These are phyloP conservation scores for Ogataea methylovora DNA, from an alignment of 805 yeast genomes.

Conservation along the genomic window DNA sequence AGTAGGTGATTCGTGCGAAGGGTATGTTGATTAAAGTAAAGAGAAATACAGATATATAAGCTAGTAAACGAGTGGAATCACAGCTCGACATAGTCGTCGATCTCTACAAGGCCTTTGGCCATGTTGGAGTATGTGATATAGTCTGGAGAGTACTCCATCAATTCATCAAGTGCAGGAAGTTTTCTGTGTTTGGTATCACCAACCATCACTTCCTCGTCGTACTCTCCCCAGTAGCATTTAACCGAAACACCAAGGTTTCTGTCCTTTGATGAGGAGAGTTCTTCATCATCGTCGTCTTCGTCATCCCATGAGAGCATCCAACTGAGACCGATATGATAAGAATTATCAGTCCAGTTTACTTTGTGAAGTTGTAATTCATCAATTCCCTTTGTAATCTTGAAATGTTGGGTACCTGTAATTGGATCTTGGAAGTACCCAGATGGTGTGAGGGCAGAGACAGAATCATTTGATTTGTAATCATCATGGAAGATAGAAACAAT, in stretches of 20 bases:
- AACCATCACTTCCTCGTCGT: conserved; percentile 35
- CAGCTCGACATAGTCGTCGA: conserved; percentile 22
- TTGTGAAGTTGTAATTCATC: conserved; percentile 59
- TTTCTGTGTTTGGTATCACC: conserved; percentile 29
- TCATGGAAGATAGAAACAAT: conserved; percentile 46
- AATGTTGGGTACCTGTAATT: conserved; percentile 26
- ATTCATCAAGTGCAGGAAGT: conserved; percentile 67
- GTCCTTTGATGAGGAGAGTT: conserved; percentile 15
- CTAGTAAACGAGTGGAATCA: too few relatives aligned
- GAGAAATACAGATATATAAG: too few relatives aligned
- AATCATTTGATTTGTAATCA: conserved; percentile 4
- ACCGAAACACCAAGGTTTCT: conserved; percentile 46
- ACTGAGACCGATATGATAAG: conserved; percentile 57
- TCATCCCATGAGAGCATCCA: conserved; percentile 57
- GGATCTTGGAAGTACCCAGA: conserved; percentile 37
- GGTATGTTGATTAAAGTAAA: too few relatives aligned
- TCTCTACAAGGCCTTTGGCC: conserved; percentile 61
- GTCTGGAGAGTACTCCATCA: conserved; percentile 59
- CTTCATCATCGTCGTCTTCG: conserved; percentile 24
- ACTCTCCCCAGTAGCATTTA: conserved; percentile 76
- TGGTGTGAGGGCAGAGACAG: too few relatives aligned
- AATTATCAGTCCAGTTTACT: conserved; percentile 45
- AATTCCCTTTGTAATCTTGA: conserved; percentile 55
- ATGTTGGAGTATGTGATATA: conserved; percentile 58
- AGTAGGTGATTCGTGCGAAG: too few relatives aligned